These are phyloP conservation scores for Chaetomium globosum DNA, from an alignment of 2,329 filamentous ascomycete genomes.

Conservation along the genomic window DNA sequence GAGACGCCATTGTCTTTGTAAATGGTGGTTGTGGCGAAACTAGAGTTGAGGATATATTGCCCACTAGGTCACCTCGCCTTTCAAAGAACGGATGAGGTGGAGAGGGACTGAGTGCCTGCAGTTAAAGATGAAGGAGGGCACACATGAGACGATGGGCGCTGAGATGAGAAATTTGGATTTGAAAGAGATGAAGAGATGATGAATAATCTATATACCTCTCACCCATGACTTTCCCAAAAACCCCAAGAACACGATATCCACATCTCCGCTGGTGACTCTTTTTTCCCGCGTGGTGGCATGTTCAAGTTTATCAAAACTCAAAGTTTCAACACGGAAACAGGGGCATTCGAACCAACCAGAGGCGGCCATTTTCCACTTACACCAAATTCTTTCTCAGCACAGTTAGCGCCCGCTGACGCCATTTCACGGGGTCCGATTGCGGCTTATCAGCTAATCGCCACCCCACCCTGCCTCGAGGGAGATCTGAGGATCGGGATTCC, in stretches of 20 bases:
- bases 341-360: slow-evolving; percentile 30
- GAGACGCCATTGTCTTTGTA: slow-evolving; percentile 30
- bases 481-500: slow-evolving; percentile 19
- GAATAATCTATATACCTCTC: background rate
- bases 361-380: slow-evolving; percentile 30
- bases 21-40: background rate
- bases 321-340: background rate
- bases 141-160: background rate
- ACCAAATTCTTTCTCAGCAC: slow-evolving; percentile 28
- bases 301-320: slow-evolving; percentile 24
- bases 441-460: slow-evolving; percentile 33
- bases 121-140: background rate
- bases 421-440: slow-evolving; percentile 29
- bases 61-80: background rate
- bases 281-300: slow-evolving; percentile 19
- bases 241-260: slow-evolving; percentile 20
- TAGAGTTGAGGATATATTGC: background rate
- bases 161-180: background rate
- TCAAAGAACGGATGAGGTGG: background rate
- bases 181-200: too few species aligned
- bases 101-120: too few species aligned
- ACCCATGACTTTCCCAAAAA: background rate
- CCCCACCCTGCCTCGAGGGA: slow-evolving; percentile 13
- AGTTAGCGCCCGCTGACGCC: slow-evolving; percentile 37
- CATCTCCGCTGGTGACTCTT: slow-evolving; percentile 31